Conservation (phyloP, 1,139 yeast genomes). For the Candida sanyaensis region DNA sequence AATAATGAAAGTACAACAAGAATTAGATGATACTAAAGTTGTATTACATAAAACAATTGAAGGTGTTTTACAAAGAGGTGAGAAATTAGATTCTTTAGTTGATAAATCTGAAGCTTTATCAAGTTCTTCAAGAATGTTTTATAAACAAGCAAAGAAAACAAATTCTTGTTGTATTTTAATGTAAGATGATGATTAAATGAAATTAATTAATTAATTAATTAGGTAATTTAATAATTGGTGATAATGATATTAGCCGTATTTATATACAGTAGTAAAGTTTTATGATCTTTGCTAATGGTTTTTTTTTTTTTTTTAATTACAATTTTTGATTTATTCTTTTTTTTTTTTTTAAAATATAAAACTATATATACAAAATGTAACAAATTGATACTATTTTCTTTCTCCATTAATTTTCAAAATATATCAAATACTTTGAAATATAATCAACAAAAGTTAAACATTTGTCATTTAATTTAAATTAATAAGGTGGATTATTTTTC, state of each 20-base stretch:
- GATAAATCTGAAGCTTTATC: slow-evolving; percentile 94
- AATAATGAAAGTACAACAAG: slow-evolving; percentile 95
- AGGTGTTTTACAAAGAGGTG: slow-evolving; percentile 93
- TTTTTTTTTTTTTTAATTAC: not conserved
- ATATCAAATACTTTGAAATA: slow-evolving; percentile 12
- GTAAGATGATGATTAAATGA: no score
- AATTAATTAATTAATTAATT: no score
- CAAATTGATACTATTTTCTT: no score
- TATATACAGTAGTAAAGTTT: not conserved
- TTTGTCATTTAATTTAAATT: no score
- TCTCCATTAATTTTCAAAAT: no score
- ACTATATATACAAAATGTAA: slow-evolving; percentile 1
- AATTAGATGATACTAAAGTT: slow-evolving; percentile 95
- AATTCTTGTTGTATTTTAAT: slow-evolving; percentile 91
- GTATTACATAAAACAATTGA: slow-evolving; percentile 96
- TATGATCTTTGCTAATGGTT: not conserved
- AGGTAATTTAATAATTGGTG: no score
- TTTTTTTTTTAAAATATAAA: not conserved
- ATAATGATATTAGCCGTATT: no score
- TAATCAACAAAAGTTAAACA: no score
- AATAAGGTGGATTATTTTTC: slow-evolving; percentile 25
- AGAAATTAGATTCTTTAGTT: slow-evolving; percentile 88
- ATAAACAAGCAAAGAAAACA: slow-evolving; percentile 96
- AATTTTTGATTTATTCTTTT: not conserved
- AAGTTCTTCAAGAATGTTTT: slow-evolving; percentile 87